Conservation (phyloP, 768 basidiomycete genomes). For the Lactarius deliciosus region DNA sequence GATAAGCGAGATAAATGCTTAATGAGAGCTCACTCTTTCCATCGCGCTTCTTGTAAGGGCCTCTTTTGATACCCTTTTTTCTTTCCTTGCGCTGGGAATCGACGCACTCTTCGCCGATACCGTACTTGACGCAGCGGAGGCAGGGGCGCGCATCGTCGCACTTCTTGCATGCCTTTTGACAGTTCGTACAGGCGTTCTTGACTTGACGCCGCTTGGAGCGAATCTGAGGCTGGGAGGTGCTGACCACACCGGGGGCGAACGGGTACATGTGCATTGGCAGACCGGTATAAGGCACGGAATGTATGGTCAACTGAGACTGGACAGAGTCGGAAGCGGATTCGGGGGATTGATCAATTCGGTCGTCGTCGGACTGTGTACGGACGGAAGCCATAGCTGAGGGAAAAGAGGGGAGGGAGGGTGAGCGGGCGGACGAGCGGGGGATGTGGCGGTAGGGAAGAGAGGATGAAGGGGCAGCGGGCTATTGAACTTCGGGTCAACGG, state of each 20-base stretch:
- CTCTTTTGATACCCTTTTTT: constrained; percentile 82
- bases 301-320: constrained; percentile 52
- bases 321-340: constrained; percentile 35
- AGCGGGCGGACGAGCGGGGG: constrained; percentile 22
- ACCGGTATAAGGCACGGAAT: constrained; percentile 50
- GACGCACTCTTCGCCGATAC: constrained; percentile 80
- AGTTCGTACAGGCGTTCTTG: constrained; percentile 90
- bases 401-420: constrained; percentile 6
- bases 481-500: constrained; percentile 20
- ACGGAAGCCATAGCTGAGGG: constrained; percentile 28
- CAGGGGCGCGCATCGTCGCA: constrained; percentile 92
- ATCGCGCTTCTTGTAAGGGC: constrained; percentile 96
- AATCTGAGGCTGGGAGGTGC: constrained; percentile 48
- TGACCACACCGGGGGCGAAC: constrained; percentile 50
- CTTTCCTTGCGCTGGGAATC: constrained; percentile 92
- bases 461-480: constrained; percentile 27
- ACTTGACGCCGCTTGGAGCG: constrained; percentile 83
- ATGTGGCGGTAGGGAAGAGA: constrained; percentile 29
- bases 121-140: constrained; percentile 90
- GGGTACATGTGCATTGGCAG: constrained; percentile 73
- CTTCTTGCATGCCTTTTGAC: constrained; percentile 90
- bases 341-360: constrained; percentile 38
- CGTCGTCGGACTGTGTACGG: constrained; percentile 36
- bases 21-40: constrained; percentile 65
- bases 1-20: constrained; percentile 23